These are phyloP conservation scores for Phytophthora citricola DNA, from an alignment of 352 stramenopile species.

Conservation along the genomic window DNA sequence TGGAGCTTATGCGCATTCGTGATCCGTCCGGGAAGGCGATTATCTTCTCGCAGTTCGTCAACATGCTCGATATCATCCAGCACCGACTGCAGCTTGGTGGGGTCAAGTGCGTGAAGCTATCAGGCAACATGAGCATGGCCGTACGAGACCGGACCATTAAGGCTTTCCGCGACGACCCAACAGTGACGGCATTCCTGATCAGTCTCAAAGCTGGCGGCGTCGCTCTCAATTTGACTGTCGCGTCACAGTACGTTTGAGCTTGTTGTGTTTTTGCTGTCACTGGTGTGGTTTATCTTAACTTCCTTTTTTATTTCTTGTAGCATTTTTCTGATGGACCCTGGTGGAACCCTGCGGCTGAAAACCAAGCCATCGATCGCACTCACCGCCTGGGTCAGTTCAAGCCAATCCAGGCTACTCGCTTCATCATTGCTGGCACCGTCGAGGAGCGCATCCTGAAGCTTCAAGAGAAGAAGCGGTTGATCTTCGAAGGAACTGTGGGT, in stretches of 20 bases:
- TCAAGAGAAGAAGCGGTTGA: slow-evolving; percentile 93
- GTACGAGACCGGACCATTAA: slow-evolving; percentile 83
- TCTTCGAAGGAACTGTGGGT: slow-evolving; percentile 99
- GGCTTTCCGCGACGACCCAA: slow-evolving; percentile 90
- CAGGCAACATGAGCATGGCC: slow-evolving; percentile 91
- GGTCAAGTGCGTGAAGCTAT: slow-evolving; percentile 92
- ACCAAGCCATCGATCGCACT: slow-evolving; percentile 97
- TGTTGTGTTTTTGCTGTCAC: not conserved
- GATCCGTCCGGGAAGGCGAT: slow-evolving; percentile 98
- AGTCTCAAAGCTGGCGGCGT: slow-evolving; percentile 99
- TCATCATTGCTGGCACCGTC: slow-evolving; percentile 98
- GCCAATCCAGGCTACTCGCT: slow-evolving; percentile 96
- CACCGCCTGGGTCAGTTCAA: slow-evolving; percentile 98
- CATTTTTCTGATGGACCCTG: slow-evolving; percentile 98
- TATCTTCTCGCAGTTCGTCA: slow-evolving; percentile 99
- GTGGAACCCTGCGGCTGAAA: slow-evolving; percentile 98
- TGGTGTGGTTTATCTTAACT: slow-evolving; percentile 20
- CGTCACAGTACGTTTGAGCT: slow-evolving; percentile 87
- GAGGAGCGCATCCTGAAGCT: slow-evolving; percentile 99
- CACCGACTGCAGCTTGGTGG: slow-evolving; percentile 93
- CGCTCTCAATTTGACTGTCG: slow-evolving; percentile 98
- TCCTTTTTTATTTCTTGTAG: slow-evolving; percentile 38
- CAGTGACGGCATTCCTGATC: slow-evolving; percentile 97
- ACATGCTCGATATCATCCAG: slow-evolving; percentile 99
- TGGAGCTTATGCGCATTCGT: slow-evolving; percentile 93